Base-by-base conservation (phyloP, 495 filamentous ascomycete genomes). In the Tuber aestivum region DNA sequence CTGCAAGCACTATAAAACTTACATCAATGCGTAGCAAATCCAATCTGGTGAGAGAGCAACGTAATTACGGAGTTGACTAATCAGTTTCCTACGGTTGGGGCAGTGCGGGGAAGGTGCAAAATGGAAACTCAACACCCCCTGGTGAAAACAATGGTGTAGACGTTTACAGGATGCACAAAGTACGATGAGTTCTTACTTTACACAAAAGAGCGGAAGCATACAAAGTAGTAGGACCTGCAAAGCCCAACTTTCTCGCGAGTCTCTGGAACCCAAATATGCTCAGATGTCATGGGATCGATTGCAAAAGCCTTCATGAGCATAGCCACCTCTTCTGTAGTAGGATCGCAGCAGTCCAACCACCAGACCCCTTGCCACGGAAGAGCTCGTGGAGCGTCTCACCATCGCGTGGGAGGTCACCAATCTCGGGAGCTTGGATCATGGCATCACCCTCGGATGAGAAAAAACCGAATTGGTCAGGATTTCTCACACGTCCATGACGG, bases 121-220 rank as follows among this genome's bases (percentile, higher is more conserved):
- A n/a, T n/a, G n/a, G n/a, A n/a, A n/a, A n/a, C n/a, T n/a, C n/a
- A n/a, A 86, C 10, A 98, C 92, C 21, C 95, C 94, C 78, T 97
- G 94, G 10, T 94, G 90, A 86, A 99, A 99, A 99, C 95, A 38
- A 97, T 92, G 40, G 97, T 91, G 78, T 97, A 98, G 89, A 98
- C 94, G 85, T 99, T 97, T 79, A 99, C 92, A 21, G 95, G 94
- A 80, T 97, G 92, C 48, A 99, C 87, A 82, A 95, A 97, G 82
- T 95, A 89, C 75, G 94, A 92, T 80, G 89, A 95, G 78, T 91
- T 90, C 76, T 88, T 88, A 81, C 97, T 94, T 84, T 99, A 95
- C 80, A 97, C 96, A 79, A 99, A 99, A 3, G 94, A 93, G 12
- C 95, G 91, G 84, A 97, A 99, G 81, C 97, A 98, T 84, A 97